Conservation (phyloP, 1,139 yeast species). For the Suhomyces bolitotheri region DNA sequence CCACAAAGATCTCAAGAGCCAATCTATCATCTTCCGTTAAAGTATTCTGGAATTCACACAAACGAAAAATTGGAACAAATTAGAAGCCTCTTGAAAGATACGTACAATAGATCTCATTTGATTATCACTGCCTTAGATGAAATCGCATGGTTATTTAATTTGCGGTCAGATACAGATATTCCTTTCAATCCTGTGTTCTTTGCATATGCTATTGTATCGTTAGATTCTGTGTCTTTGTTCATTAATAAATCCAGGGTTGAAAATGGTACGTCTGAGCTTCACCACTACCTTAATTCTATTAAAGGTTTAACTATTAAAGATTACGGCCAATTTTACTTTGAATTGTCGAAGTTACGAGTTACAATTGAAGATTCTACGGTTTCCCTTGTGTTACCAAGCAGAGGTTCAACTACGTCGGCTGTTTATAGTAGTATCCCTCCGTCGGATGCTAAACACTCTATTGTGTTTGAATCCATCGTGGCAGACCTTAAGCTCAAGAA, state of each 20-base stretch:
- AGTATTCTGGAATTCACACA: constrained; percentile 48
- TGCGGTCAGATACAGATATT: constrained; percentile 46
- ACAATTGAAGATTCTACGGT: constrained; percentile 20
- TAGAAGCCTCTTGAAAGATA: constrained; percentile 24
- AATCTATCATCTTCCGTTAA: constrained; percentile 38
- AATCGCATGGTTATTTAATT: constrained; percentile 55
- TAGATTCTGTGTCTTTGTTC: constrained; percentile 34
- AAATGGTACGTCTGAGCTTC: constrained; percentile 18
- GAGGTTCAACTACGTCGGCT: constrained; percentile 36
- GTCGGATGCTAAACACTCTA: constrained; percentile 27
- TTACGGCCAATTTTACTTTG: constrained; percentile 35
- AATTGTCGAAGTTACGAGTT: constrained; percentile 25
- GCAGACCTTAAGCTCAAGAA: constrained; percentile 39
- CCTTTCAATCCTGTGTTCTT: constrained; percentile 55
- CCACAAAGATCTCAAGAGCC: constrained; percentile 43
- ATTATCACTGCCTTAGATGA: constrained; percentile 52
- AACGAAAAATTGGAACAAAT: constrained; percentile 33
- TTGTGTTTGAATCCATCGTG: constrained; percentile 34
- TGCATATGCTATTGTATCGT: constrained; percentile 42
- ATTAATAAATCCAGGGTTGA: constrained; percentile 38
- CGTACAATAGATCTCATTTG: constrained; percentile 27
- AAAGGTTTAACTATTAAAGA: constrained; percentile 30
- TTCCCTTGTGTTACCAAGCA: constrained; percentile 35
- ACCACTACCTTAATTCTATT: constrained; percentile 30
- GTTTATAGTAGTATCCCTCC: constrained; percentile 32